Evolutionary conservation across 768 basidiomycete species (phyloP).

Genomic region (Cytidiella melzeri): DNA sequence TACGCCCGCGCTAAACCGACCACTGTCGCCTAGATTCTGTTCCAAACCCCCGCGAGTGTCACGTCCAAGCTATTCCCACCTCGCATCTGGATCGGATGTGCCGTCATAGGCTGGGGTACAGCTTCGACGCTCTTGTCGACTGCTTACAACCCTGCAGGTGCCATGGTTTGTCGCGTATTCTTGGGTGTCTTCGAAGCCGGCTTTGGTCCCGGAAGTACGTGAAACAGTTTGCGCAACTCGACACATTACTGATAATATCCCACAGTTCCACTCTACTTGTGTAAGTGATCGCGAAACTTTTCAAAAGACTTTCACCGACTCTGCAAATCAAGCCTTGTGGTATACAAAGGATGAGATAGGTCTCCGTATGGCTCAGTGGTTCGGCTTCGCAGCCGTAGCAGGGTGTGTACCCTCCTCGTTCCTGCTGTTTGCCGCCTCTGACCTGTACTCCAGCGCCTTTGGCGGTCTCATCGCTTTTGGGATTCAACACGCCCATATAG

Average conservation of each 20-base stretch:
- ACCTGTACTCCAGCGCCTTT: slow-evolving; percentile 41
- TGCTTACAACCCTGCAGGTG: slow-evolving; percentile 51
- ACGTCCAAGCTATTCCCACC: slow-evolving; percentile 65
- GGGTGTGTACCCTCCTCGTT: slow-evolving; percentile 28
- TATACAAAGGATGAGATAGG: slow-evolving; percentile 75
- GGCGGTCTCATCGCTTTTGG: slow-evolving; percentile 83
- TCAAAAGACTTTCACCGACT: background rate
- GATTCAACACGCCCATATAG: slow-evolving; percentile 51
- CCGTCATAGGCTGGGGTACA: slow-evolving; percentile 71
- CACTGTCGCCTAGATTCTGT: slow-evolving; percentile 47
- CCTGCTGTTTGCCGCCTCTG: background rate
- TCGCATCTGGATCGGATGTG: slow-evolving; percentile 56
- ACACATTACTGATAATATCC: background rate
- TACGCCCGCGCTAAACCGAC: background rate
- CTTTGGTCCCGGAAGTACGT: slow-evolving; percentile 56
- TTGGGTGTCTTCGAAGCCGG: slow-evolving; percentile 77
- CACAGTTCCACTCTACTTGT: slow-evolving; percentile 63
- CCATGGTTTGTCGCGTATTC: slow-evolving; percentile 51
- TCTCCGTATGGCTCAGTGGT: slow-evolving; percentile 74
- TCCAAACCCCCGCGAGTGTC: slow-evolving; percentile 60
- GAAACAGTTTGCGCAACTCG: no score
- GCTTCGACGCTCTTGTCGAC: slow-evolving; percentile 68
- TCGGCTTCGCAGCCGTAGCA: slow-evolving; percentile 77
- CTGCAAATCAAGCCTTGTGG: slow-evolving; percentile 50
- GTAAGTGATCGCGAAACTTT: slow-evolving; percentile 33